Conservation (phyloP, 2,329 filamentous ascomycete species). For the Juglanconis sp. region DNA sequence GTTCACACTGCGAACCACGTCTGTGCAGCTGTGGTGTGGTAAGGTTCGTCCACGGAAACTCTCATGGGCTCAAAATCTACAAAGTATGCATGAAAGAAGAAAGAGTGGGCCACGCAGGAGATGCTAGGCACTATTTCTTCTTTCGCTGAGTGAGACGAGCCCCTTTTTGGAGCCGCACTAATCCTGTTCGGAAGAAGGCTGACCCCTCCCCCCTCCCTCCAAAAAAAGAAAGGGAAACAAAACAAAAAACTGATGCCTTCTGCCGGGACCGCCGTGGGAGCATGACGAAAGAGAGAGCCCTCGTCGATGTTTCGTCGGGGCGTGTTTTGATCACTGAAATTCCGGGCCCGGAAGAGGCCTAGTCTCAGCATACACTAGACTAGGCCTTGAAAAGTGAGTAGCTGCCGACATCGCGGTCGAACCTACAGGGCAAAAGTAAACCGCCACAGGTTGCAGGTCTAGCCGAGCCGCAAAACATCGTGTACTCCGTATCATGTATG, state of each 20-base stretch:
- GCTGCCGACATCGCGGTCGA: not conserved
- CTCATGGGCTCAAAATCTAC: not conserved
- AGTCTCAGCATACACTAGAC: not conserved
- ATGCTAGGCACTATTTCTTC: not conserved
- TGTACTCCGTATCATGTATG: not conserved
- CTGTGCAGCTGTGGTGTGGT: not conserved
- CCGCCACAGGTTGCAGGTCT: not conserved
- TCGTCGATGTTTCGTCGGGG: not conserved
- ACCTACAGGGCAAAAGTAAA: not conserved
- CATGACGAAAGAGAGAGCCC: not conserved
- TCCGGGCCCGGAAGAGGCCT: not conserved
- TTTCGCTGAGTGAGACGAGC: slow-evolving; percentile 1
- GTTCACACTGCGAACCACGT: not conserved
- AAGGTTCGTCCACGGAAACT: not conserved
- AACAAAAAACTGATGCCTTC: no score
- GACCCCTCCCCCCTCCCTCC: not conserved
- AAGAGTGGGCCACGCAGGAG: not conserved
- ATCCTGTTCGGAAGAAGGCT: not conserved
- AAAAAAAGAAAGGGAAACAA: not conserved
- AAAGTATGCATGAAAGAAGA: not conserved
- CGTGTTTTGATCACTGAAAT: not conserved
- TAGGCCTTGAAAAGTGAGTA: not conserved
- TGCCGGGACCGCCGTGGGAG: not conserved
- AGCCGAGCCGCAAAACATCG: not conserved
- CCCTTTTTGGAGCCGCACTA: slow-evolving; percentile 3